Percentiles rank a stretch among this genome's conserved stretches.
Conservation (phyloP, 176 grass and related monocot species). For the Musa acuminata region DNA sequence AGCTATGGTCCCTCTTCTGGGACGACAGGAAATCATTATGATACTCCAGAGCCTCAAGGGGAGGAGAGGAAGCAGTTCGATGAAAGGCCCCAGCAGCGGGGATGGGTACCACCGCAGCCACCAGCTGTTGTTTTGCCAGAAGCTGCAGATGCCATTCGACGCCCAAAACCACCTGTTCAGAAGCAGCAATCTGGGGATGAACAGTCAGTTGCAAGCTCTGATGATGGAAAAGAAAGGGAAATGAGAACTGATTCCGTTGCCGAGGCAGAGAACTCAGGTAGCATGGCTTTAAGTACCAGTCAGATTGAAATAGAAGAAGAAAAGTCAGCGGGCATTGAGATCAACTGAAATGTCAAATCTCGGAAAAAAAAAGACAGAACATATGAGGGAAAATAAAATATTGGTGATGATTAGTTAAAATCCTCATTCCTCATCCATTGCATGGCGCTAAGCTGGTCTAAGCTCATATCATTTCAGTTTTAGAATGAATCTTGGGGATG, state of each 20-base stretch:
- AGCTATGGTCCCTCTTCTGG: constrained; percentile 26
- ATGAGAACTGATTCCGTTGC: constrained; percentile 14
- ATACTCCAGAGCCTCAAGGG: constrained; percentile 20
- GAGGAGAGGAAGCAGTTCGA: constrained; percentile 34
- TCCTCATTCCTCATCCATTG: not conserved
- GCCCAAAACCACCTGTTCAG: constrained; percentile 28
- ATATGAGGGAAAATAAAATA: not conserved
- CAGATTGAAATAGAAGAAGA: not conserved
- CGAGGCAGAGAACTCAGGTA: constrained; percentile 17
- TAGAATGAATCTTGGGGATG: not conserved
- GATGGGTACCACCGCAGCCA: constrained; percentile 60
- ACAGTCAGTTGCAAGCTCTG: not conserved
- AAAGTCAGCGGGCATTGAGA: not conserved
- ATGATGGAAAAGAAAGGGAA: constrained; percentile 13
- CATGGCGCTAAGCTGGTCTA: not conserved
- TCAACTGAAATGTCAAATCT: not conserved
- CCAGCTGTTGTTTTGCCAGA: constrained; percentile 50
- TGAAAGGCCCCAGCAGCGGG: constrained; percentile 29
- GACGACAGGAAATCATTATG: constrained; percentile 13
- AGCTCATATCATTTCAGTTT: not conserved
- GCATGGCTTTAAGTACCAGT: not conserved
- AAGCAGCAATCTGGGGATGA: constrained; percentile 28
- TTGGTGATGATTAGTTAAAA: not conserved
- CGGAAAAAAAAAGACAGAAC: too few relatives aligned
- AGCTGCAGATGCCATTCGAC: constrained; percentile 54